Conservation (phyloP, 345 rosid species). For the Euclidium syriacum region DNA sequence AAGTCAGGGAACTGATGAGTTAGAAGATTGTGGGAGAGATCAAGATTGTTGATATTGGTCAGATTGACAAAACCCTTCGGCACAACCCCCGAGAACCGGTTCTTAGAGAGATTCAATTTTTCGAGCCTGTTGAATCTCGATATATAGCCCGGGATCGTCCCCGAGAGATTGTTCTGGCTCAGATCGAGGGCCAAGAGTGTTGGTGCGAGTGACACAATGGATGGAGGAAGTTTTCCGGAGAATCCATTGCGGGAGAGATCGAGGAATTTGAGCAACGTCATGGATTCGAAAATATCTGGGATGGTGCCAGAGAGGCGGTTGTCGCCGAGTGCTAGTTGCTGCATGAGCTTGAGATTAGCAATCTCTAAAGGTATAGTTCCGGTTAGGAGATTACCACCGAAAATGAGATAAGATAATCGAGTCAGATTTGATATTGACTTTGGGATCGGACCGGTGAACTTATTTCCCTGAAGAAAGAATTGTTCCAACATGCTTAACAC, state of each 20-base stretch:
- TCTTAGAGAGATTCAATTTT: constrained; percentile 60
- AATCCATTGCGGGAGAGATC: constrained; percentile 46
- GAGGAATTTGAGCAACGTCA: constrained; percentile 38
- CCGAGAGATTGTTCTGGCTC: constrained; percentile 53
- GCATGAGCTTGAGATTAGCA: constrained; percentile 36
- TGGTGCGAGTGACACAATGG: constrained; percentile 46
- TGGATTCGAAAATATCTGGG: constrained; percentile 50
- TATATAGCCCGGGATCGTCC: constrained; percentile 53
- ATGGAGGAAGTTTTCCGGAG: constrained; percentile 53
- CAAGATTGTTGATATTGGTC: constrained; percentile 73
- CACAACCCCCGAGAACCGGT: constrained; percentile 39
- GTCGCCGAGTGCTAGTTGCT: constrained; percentile 21
- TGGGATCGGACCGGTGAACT: constrained; percentile 58
- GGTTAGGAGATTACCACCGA: constrained; percentile 49
- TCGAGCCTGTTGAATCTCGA: constrained; percentile 55
- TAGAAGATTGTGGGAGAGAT: constrained; percentile 58
- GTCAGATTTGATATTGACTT: constrained; percentile 45
- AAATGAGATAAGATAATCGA: constrained; percentile 41
- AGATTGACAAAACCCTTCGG: constrained; percentile 60
- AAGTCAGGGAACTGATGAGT: constrained; percentile 63
- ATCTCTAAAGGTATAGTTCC: constrained; percentile 52
- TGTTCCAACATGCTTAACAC: constrained; percentile 34
- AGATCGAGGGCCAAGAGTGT: constrained; percentile 41
- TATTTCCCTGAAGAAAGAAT: constrained; percentile 49
- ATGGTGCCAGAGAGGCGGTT: constrained; percentile 56